Evolutionary conservation across 257 asterid species (phyloP), one percentile per base, ranked within the genome.

Genomic region (Osmanthus fragrans): DNA sequence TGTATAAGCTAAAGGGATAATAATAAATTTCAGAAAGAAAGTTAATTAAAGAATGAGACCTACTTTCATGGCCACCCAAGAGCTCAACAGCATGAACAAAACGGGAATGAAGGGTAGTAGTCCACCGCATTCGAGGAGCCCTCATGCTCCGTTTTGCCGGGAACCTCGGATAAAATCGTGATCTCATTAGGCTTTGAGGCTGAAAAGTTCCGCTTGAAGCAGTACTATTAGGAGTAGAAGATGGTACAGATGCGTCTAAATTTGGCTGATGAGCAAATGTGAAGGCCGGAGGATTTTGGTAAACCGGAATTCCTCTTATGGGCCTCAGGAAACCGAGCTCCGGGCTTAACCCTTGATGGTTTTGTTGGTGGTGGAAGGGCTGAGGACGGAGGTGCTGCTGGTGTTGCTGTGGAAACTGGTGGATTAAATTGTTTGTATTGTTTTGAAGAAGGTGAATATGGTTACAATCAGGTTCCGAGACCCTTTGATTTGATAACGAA

Each of bases 291-390:
- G 90, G 86, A 87, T 86, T 89, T 78, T 91, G 95, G 87, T 91
- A 91, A 10, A 93, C 87, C 6, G 98, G 98, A 58, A 93, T 86
- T 75, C 98, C 98, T 81, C 90, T 84, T 23, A 93, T 91, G 19
- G 97, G 97, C 74, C 84, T 86, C 84, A 88, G 34, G 78, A 85
- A 76, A 49, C 85, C 83, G 5, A 83, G 76, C 49, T 87, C 87
- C 4, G 85, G 83, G 21, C 70, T 83, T 8, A 51, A 34, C 51
- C 73, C 80, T 37, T 81, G 80, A 7, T 76, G 77, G 79, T 19
- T 71, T 15, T 73, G 76, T 2, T 65, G 81, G 68, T 23, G 67
- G 27, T 82, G 88, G 81, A 72, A 65, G 54, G 87, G 70, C 72
- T 76, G 89, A 84, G 78, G 7, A 23, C 66, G 65, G 72, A 58